Evolutionary conservation across 2,329 filamentous ascomycete species (phyloP), one percentile per base, ranked within the genome.

Genomic region (Xylariaceae sp.): DNA sequence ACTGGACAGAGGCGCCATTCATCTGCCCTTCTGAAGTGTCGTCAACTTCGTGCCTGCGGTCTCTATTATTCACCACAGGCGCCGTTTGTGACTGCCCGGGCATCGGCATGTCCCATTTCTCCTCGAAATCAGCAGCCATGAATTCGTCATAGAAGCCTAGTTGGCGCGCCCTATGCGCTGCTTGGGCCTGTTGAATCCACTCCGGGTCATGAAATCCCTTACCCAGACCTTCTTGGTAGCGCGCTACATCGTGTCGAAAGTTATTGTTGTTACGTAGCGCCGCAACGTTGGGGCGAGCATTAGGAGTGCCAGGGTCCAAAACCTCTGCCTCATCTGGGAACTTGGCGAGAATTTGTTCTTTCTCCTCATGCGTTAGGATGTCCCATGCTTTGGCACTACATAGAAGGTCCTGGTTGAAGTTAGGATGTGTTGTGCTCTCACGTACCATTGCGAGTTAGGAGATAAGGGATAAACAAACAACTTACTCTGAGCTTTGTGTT

Each of bases 121-220:
- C 68, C 64, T 78, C 73, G 54, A 85, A 81, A 50, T 76, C 76
- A 2, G 69, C 64, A 8, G 74, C 68, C 26, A 82, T 69, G 48
- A 76, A 79, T 3, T 77, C 76, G 56, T 84, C 77, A 58, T 83
- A 86, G 2, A 79, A 73, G 4, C 83, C 83, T 1, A 72, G 66
- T 47, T 71, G 74, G 53, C 82, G 79, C 65, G 76, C 73, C 51
- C 76, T 73, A 58, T 84, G 80, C 0, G 83, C 83, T 3, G 68
- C 67, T 74, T 79, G 84, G 1, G 83, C 83, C 53, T 79, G 74
- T 14, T 67, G 71, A 6, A 86, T 75, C 83, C 83, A 86, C 12
- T 76, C 74, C 1, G 76, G 74, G 61, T 85, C 81, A 55, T 84
- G 80, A 29, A 75, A 76, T 3, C 83, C 83, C 31, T 73, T 69